These are phyloP conservation scores for Tulasnella sp. DNA, from an alignment of 768 basidiomycete species.

Conservation along the genomic window DNA sequence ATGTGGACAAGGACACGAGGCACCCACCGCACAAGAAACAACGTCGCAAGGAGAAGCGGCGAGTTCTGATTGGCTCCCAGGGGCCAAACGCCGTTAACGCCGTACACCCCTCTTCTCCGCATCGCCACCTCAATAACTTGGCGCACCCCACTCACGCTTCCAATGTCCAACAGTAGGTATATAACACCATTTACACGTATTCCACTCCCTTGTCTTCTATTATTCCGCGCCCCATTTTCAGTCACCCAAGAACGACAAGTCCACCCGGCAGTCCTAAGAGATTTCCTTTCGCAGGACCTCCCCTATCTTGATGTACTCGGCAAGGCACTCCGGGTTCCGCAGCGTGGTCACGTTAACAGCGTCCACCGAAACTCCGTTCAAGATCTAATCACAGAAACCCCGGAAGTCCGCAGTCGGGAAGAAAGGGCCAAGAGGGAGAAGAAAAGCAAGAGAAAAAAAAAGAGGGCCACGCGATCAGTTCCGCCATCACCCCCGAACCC, in stretches of 20 bases:
- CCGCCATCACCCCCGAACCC: background rate
- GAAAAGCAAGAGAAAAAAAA: background rate
- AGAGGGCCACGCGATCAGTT: background rate
- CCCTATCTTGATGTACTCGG: conserved; percentile 52
- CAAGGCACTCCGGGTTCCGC: conserved; percentile 67
- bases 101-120: conserved; percentile 18
- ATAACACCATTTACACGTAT: background rate
- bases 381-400: conserved; percentile 48
- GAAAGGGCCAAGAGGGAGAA: background rate
- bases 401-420: conserved; percentile 4
- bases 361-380: conserved; percentile 69
- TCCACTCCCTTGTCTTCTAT: background rate
- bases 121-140: conserved; percentile 17
- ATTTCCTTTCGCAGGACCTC: conserved; percentile 49
- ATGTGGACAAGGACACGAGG: conserved; percentile 16
- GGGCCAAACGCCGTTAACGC: conserved; percentile 27
- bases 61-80: conserved; percentile 24
- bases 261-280: background rate
- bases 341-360: conserved; percentile 69
- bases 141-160: conserved; percentile 29
- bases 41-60: conserved; percentile 13
- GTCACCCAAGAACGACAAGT: background rate
- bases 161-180: background rate
- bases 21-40: conserved; percentile 7
- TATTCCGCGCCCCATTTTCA: background rate